phyloP scores from a whole-genome alignment of 352 stramenopile species.

The Phytophthora capsici region DNA sequence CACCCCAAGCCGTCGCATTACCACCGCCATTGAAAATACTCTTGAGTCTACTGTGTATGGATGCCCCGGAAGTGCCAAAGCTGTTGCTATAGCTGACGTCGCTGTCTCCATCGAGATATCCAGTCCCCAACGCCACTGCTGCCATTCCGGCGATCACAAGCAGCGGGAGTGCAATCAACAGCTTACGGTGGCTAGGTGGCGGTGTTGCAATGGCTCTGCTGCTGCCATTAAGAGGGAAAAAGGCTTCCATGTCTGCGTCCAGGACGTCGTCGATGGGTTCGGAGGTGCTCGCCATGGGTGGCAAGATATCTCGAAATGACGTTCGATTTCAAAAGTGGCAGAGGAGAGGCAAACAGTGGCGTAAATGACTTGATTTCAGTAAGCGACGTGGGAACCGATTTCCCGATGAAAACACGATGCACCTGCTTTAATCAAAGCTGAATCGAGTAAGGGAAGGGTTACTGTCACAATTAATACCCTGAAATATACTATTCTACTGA shows the following conservation, averaged over 20 bases:
- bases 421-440: not conserved
- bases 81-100: not conserved
- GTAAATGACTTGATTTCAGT: not conserved
- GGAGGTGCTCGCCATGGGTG: not conserved
- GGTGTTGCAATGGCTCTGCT: slow-evolving; percentile 11
- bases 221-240: slow-evolving; percentile 16
- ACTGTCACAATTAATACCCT: slow-evolving; percentile 5
- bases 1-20: slow-evolving; percentile 7
- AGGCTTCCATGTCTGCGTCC: slow-evolving; percentile 17
- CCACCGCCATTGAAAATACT: not conserved
- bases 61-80: slow-evolving; percentile 17
- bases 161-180: slow-evolving; percentile 18
- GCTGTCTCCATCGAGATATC: not conserved
- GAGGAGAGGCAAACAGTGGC: not conserved
- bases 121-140: slow-evolving; percentile 1
- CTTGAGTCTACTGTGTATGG: slow-evolving; percentile 10
- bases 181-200: slow-evolving; percentile 19
- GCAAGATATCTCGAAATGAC: slow-evolving; percentile 13
- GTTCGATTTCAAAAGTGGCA: not conserved
- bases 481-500: slow-evolving; percentile 1
- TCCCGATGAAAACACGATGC: not conserved
- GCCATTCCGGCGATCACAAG: slow-evolving; percentile 22
- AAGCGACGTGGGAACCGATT: slow-evolving; percentile 1
- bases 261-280: slow-evolving; percentile 13
- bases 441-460: not conserved